Conservation (phyloP, 345 rosid genomes). For the Erucastrum elatum region DNA sequence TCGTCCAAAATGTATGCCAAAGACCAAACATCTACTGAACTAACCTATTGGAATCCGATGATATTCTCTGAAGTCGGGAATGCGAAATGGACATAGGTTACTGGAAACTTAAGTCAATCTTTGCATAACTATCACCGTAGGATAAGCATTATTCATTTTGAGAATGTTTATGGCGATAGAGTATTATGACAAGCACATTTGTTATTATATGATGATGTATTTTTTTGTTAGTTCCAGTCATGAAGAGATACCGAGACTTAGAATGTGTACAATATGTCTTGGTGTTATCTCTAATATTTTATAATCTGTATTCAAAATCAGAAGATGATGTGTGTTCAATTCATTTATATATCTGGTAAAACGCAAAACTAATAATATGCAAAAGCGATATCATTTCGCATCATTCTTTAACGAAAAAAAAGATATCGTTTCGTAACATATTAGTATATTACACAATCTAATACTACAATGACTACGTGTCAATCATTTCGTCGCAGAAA, state of each 20-base stretch:
- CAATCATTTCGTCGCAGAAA: constrained; percentile 28
- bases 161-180: background rate
- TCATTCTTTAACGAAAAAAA: background rate
- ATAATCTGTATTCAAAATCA: background rate
- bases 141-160: background rate
- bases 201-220: background rate
- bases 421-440: constrained; percentile 1
- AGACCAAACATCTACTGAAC: background rate
- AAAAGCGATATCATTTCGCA: background rate
- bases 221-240: background rate
- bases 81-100: background rate
- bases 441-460: background rate
- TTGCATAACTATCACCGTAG: background rate
- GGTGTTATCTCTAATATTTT: background rate
- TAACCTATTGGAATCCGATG: too few relatives aligned
- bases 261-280: background rate
- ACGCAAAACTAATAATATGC: background rate
- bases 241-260: background rate
- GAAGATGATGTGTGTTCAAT: background rate
- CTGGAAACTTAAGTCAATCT: background rate
- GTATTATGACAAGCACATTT: background rate
- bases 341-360: background rate
- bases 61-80: background rate
- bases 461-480: constrained; percentile 5
- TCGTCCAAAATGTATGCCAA: background rate